Evolutionary conservation across 768 basidiomycete species (phyloP).

Genomic region (Thelephora ganbajun): DNA sequence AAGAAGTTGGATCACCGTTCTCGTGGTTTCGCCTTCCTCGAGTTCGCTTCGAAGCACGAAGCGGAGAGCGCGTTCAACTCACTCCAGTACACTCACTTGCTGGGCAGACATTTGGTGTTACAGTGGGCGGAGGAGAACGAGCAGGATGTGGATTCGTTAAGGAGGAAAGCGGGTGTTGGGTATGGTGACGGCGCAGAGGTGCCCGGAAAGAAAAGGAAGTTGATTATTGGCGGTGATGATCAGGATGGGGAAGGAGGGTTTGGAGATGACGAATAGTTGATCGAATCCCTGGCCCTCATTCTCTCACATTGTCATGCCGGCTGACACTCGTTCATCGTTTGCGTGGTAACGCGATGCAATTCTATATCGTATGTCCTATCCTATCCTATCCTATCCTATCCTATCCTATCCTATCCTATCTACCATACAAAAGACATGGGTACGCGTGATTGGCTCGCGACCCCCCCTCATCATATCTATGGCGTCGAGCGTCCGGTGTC

Average conservation of each 20-base stretch:
- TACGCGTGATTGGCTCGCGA: too few relatives aligned
- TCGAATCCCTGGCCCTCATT: background rate
- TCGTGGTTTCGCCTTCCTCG: slow-evolving; percentile 93
- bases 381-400: too few relatives aligned
- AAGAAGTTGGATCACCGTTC: slow-evolving; percentile 81
- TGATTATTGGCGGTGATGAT: slow-evolving; percentile 28
- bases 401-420: too few relatives aligned
- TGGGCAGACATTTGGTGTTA: slow-evolving; percentile 88
- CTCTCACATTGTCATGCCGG: too few relatives aligned
- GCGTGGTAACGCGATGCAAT: too few relatives aligned
- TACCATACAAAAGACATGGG: too few relatives aligned
- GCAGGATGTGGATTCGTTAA: slow-evolving; percentile 59
- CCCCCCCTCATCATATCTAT: too few relatives aligned
- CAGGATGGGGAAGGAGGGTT: slow-evolving; percentile 18
- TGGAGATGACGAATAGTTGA: background rate
- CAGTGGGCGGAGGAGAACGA: slow-evolving; percentile 82
- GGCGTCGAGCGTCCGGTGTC: too few relatives aligned
- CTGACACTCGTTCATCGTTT: too few relatives aligned
- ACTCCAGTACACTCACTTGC: slow-evolving; percentile 86
- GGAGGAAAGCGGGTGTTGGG: slow-evolving; percentile 71
- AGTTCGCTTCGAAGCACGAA: slow-evolving; percentile 81
- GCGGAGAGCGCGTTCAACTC: slow-evolving; percentile 81
- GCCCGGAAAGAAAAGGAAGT: slow-evolving; percentile 66
- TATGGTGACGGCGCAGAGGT: slow-evolving; percentile 54
- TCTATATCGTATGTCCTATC: too few relatives aligned